phyloP scores from a whole-genome alignment of 2,329 filamentous ascomycete species.

The Neonectria magnoliae region DNA sequence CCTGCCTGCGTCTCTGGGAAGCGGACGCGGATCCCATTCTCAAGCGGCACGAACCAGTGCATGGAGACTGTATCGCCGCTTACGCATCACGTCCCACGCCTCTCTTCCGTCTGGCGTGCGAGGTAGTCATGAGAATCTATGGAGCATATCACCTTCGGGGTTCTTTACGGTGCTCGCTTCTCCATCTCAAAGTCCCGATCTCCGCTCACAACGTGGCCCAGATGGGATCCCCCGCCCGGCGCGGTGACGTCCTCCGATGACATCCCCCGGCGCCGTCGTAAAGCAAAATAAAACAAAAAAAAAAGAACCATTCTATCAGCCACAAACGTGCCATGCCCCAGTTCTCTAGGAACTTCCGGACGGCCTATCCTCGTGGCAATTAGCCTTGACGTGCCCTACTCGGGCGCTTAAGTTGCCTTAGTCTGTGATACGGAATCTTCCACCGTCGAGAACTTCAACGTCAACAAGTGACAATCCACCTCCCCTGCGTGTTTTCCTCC shows the following conservation, averaged over 20 bases:
- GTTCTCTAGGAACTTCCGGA: background rate
- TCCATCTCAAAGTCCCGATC: constrained; percentile 6
- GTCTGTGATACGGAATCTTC: background rate
- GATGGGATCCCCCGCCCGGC: constrained; percentile 25
- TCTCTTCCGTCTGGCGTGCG: no score
- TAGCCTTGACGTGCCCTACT: background rate
- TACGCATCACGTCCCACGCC: no score
- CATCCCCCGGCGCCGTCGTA: background rate
- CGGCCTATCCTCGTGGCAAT: background rate
- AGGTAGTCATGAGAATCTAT: no score
- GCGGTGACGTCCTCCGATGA: constrained; percentile 2
- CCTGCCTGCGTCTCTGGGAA: background rate
- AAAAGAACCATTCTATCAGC: background rate
- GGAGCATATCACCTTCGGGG: background rate
- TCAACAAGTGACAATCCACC: background rate
- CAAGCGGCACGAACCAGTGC: background rate
- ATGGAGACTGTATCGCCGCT: no score
- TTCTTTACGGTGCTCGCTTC: background rate
- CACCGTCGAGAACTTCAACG: background rate
- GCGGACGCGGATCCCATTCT: constrained; percentile 3
- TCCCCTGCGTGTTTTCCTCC: background rate
- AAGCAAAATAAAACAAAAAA: background rate
- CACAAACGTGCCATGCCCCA: constrained; percentile 10
- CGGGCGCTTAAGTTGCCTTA: background rate
- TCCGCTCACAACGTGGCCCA: constrained; percentile 31